phyloP scores from a whole-genome alignment of 495 filamentous ascomycete species.

The Hypoxylon cercidicola region DNA sequence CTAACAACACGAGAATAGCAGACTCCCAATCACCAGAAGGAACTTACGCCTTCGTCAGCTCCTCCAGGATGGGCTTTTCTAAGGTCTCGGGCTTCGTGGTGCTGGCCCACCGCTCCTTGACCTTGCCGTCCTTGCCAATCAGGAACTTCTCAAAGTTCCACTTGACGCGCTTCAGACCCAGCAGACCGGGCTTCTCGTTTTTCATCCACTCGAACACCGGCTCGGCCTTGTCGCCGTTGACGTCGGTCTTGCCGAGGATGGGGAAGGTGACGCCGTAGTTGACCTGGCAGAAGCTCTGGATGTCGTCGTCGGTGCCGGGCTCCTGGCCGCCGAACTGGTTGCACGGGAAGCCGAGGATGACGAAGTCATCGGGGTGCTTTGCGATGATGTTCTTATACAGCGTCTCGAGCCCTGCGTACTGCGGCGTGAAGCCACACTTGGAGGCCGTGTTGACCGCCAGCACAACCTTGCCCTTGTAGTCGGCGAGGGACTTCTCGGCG shows the following conservation, averaged over 20 bases:
- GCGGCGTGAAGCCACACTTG: constrained; percentile 99
- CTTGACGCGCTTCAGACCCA: constrained; percentile 90
- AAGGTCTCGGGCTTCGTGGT: constrained; percentile 85
- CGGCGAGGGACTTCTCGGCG: constrained; percentile 70
- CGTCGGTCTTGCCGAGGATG: constrained; percentile 88
- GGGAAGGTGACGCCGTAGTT: constrained; percentile 98
- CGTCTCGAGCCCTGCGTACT: constrained; percentile 90
- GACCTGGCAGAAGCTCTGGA: constrained; percentile 89
- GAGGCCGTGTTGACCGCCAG: constrained; percentile 98
- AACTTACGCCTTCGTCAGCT: constrained; percentile 54
- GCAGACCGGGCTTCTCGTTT: constrained; percentile 78
- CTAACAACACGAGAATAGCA: constrained; percentile 10
- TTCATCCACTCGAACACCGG: constrained; percentile 93
- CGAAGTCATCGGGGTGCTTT: constrained; percentile 77
- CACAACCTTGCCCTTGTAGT: constrained; percentile 88
- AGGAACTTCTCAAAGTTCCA: constrained; percentile 99
- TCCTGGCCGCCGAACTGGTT: constrained; percentile 97
- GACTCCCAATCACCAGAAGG: constrained; percentile 8
- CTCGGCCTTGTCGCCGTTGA: constrained; percentile 85
- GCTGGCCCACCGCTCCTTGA: constrained; percentile 83
- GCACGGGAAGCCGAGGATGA: constrained; percentile 95
- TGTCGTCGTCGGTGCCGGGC: constrained; percentile 87
- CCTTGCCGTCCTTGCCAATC: constrained; percentile 83
- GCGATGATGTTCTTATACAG: constrained; percentile 82
- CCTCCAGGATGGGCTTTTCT: constrained; percentile 77